Percentiles rank a stretch among this genome's conserved stretches.
Evolutionary conservation across 495 filamentous ascomycete species (phyloP).

Genomic region (Aspergillus panamensis): DNA sequence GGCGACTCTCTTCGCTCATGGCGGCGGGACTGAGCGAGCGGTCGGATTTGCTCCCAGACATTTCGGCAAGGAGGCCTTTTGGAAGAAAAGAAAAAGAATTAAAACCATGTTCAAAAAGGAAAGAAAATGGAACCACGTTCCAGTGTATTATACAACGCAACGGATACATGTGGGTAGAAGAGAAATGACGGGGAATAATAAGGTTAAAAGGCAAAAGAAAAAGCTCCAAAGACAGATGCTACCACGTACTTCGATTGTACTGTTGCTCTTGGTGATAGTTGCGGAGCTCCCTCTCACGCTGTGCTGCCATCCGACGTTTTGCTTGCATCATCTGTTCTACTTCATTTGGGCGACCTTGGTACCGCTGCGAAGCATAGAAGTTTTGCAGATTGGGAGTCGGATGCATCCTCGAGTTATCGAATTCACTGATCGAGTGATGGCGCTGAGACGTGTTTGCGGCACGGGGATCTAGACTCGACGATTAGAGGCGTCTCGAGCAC

Average conservation of each 20-base stretch:
- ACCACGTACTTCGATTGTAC: conserved; percentile 93
- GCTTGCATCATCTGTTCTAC: conserved; percentile 98
- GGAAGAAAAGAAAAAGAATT: conserved; percentile 42
- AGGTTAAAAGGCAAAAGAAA: conserved; percentile 24
- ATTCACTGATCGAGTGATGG: conserved; percentile 85
- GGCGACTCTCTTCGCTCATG: conserved; percentile 93
- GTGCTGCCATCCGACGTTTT: conserved; percentile 96
- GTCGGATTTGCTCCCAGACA: conserved; percentile 80
- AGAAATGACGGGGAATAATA: conserved; percentile 35
- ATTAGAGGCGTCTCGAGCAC: conserved; percentile 24
- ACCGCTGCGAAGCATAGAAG: conserved; percentile 91
- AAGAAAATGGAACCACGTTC: conserved; percentile 26
- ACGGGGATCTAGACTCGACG: conserved; percentile 45
- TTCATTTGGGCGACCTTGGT: conserved; percentile 88
- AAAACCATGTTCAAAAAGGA: conserved; percentile 43
- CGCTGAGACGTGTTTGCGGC: conserved; percentile 49
- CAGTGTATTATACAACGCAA: conserved; percentile 51
- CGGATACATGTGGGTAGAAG: conserved; percentile 39
- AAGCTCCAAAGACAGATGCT: conserved; percentile 39
- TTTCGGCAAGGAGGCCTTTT: conserved; percentile 76
- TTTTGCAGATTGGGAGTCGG: conserved; percentile 80
- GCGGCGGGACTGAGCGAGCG: conserved; percentile 86
- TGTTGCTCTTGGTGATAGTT: conserved; percentile 99
- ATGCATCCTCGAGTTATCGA: conserved; percentile 69
- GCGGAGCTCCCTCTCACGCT: conserved; percentile 96